A percentile compares a stretch with the other conserved stretches of the same genome.
These are phyloP conservation scores for Zygoascus meyerae DNA, from an alignment of 1,139 yeast genomes.

Conservation along the genomic window DNA sequence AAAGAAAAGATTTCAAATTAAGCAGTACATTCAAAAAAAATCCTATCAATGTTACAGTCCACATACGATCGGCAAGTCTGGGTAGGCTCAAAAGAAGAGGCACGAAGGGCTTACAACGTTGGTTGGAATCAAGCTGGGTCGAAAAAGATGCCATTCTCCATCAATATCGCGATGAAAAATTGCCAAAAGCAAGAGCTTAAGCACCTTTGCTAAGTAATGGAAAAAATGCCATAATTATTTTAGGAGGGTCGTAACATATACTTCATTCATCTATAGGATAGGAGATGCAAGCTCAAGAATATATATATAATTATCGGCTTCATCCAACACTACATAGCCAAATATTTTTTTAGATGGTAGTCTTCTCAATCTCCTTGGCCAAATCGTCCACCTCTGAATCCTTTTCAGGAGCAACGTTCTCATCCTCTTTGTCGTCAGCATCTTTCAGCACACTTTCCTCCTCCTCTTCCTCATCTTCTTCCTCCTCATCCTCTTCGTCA, in stretches of 20 bases:
- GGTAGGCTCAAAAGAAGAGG: slow-evolving; percentile 48
- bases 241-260: too few relatives aligned
- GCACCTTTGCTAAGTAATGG: too few relatives aligned
- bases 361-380: slow-evolving; percentile 52
- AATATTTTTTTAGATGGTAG: slow-evolving; percentile 8
- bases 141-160: slow-evolving; percentile 18
- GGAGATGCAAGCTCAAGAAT: too few relatives aligned
- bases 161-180: too few relatives aligned
- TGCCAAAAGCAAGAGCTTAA: too few relatives aligned
- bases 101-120: slow-evolving; percentile 31
- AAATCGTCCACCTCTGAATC: slow-evolving; percentile 52
- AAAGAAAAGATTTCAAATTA: slow-evolving; percentile 17
- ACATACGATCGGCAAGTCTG: slow-evolving; percentile 19
- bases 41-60: slow-evolving; percentile 19
- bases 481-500: slow-evolving; percentile 72
- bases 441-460: slow-evolving; percentile 56
- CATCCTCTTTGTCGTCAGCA: slow-evolving; percentile 45
- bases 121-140: slow-evolving; percentile 28
- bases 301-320: too few relatives aligned
- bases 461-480: slow-evolving; percentile 57
- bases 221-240: too few relatives aligned
- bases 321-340: too few relatives aligned
- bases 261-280: too few relatives aligned
- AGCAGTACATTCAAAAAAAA: slow-evolving; percentile 27
- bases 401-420: slow-evolving; percentile 33